Base-by-base conservation (phyloP, 495 filamentous ascomycete genomes). In the Hypomontagnella monticulosa region DNA sequence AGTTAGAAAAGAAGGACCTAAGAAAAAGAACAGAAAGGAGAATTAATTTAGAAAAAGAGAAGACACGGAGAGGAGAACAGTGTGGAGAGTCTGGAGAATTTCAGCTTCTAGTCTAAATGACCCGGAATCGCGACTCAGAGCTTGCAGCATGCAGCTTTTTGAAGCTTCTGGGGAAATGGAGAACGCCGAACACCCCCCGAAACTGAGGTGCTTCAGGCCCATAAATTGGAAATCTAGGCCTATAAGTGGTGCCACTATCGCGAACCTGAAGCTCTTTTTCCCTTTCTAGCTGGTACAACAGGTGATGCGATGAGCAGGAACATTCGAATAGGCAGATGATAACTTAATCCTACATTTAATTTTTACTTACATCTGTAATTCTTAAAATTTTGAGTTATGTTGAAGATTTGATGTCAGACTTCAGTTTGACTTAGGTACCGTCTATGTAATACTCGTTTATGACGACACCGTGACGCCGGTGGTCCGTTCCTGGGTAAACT, bases 111-210 rank as follows among this genome's bases (percentile, higher is more conserved):
- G 16, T 38, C 11, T 20, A 36, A 51, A 14, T 15, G 47, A 14
- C 12, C 16, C 18, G 50, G 10, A 41, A 38, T 62, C 64, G 52
- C 52, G 53, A 59, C 36, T 60, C n/a, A n/a, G n/a, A n/a, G n/a
- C n/a, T n/a, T n/a, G n/a, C n/a, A n/a, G 42, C 34, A 51, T 42
- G 32, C n/a, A 37, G 49, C 50, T 52, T 30, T 55, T 59, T 57
- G 50, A 63, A 47, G 54, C 60, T 63, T 68, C 62, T 58, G 66
- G 60, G 55, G 40, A 56, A 69, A 63, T 69, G 66, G 66, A 69
- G 60, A 63, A 69, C 54, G 60, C 59, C 59, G 66, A 69, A 55
- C 14, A 38, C 65, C 66, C 65, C 65, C 47, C 37, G 40, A 67
- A 56, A 40, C 5, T 37, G 20, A 43, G n/a, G 7, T 18, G 7